Base-by-base conservation (phyloP, 164 flowering plant species). In the Malania oleifera region DNA sequence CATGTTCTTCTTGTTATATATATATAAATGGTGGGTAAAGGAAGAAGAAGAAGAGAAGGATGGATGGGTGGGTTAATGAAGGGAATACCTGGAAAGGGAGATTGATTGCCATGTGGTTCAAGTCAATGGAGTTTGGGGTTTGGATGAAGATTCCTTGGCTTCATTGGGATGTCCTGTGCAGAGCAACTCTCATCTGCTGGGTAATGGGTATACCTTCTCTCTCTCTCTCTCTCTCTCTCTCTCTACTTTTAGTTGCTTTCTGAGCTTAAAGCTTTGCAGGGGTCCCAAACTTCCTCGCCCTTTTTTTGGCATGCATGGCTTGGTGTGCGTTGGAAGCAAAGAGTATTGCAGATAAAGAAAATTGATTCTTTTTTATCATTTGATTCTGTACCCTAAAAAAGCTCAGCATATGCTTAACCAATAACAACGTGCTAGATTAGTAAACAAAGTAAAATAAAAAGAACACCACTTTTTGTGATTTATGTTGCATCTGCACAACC, bases 41-140 rank as follows among this genome's bases (percentile, higher is more conserved):
- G 54, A 51, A 31, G 26, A 4, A n/a, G 43, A 39, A 29, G 55
- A 20, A 23, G 37, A 31, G 67, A 22, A 11, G 17, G 65, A 26
- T 11, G 9, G 37, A 54, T 43, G n/a, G 25, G 52, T 23, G 20
- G 20, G 31, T 9, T n/a, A 43, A 63, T 11, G 41, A 19, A 53
- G 58, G 68, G 69, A 67, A 74, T 69, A 53, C 73, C 73, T 74
- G 17, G n/a, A 0, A 5, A 25, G 6, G 41, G 73, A 63, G 87
- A 57, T 81, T 66, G 80, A 68, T 71, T 85, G 54, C 61, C 81
- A 73, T 85, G 75, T 73, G 62, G 73, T 71, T 73, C 75, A 85
- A 81, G 87, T 80, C 52, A 75, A 52, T 8, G 48, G 54, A 45
- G 29, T 48, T 63, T 54, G 49, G 61, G 61, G 54, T 64, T 61